Evolutionary conservation across 2,329 filamentous ascomycete species (phyloP), one percentile per base, ranked within the genome.

Genomic region (Clonostachys solani): DNA sequence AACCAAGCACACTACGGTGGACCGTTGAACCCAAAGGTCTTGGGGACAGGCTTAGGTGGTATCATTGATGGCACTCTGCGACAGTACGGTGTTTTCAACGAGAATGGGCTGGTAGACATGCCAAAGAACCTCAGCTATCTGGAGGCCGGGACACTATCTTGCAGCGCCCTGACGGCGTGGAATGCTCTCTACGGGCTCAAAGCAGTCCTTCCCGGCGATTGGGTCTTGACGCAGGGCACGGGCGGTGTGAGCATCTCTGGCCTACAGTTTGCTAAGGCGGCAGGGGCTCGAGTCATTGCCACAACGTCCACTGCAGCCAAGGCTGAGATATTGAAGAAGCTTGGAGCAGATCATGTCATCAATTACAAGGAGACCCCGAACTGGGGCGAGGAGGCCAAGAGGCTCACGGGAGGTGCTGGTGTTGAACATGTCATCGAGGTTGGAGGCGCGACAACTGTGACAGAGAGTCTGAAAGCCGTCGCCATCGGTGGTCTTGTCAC

Each of bases 41-140:
- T 38, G 13, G 42, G 18, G 17, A 42, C 43, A 12, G 55, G 53
- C 1, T 52, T 61, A 12, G 64, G 63, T 7, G 57, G 51, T 13
- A 51, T 52, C 0, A 13, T 58, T 1, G 58, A 67, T 33, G 63
- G 64, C 16, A 65, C 63, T 2, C 49, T 67, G 12, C 60, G 63
- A 18, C 44, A 55, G 4, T 46, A 56, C n/a, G 63, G 56, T 3
- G 54, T 52, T 7, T 67, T 65, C 43, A 51, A 58, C 46, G 62
- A 66, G 36, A 77, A 86, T 42, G 83, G 81, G 1, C 73, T 89
- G 4, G 82, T 89, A 8, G 59, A 64, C 36, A 74, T 79, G 57
- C 85, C 86, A 0, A 54, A 59, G 5, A 71, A 69, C 15, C 59
- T 82, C 5, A 68, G 54, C 45, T 71, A 65, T 40, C 49, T 65